phyloP scores from a whole-genome alignment of 2,329 filamentous ascomycete species.

The Paecilomyces dactylethromorphus region DNA sequence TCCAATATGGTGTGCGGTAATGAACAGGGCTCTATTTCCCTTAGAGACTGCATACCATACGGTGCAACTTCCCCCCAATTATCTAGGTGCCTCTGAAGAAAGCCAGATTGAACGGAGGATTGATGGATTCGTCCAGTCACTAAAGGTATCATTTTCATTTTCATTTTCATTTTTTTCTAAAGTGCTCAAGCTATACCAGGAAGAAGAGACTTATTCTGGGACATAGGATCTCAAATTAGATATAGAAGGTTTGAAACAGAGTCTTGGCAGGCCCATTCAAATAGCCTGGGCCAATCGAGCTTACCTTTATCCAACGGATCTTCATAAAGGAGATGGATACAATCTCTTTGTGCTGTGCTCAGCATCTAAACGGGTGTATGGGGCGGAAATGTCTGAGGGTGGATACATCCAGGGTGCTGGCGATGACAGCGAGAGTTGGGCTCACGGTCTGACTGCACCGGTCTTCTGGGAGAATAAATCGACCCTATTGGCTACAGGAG shows the following conservation, averaged over 20 bases:
- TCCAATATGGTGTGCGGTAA: constrained; percentile 84
- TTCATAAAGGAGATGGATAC: constrained; percentile 46
- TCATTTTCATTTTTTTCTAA: too few species aligned
- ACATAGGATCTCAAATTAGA: constrained; percentile 56
- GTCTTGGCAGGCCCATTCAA: constrained; percentile 64
- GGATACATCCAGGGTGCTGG: constrained; percentile 91
- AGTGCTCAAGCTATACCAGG: neutral
- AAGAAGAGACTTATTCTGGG: constrained; percentile 24
- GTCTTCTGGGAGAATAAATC: constrained; percentile 72
- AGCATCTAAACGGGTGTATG: constrained; percentile 65
- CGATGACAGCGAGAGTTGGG: constrained; percentile 94
- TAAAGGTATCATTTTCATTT: constrained; percentile 38
- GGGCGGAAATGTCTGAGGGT: constrained; percentile 61
- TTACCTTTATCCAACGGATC: constrained; percentile 45
- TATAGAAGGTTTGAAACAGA: constrained; percentile 46
- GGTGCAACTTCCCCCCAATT: constrained; percentile 65
- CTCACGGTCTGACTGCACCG: constrained; percentile 66
- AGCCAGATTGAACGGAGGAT: constrained; percentile 66
- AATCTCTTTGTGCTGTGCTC: constrained; percentile 79
- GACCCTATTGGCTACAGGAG: constrained; percentile 54
- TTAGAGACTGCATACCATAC: constrained; percentile 39
- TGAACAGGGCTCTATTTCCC: constrained; percentile 75
- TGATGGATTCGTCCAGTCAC: constrained; percentile 47
- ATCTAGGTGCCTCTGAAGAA: constrained; percentile 69
- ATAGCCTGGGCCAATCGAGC: constrained; percentile 76